phyloP scores from a whole-genome alignment of 2,329 filamentous ascomycete genomes.

The Aureobasidium sp. region DNA sequence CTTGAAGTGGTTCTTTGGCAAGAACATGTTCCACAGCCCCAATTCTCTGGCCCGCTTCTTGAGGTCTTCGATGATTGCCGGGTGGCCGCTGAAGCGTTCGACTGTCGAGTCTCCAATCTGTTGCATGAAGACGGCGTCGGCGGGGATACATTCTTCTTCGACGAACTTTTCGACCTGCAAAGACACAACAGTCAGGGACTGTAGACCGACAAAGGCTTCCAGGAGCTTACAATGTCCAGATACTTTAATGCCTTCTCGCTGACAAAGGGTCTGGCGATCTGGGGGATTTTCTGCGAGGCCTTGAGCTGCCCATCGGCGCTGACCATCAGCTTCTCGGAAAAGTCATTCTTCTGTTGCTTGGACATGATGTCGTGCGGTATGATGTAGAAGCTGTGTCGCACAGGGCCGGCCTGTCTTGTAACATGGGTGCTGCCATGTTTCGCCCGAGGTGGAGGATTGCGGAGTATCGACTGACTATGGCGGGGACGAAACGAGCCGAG shows the following conservation, averaged over 20 bases:
- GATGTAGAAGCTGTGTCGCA: neutral
- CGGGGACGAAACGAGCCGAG: slow-evolving; percentile 14
- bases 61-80: slow-evolving; percentile 76
- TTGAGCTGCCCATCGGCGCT: slow-evolving; percentile 27
- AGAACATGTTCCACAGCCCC: slow-evolving; percentile 97
- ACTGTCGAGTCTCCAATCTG: slow-evolving; percentile 67
- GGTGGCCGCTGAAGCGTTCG: slow-evolving; percentile 72
- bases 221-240: slow-evolving; percentile 58
- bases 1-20: slow-evolving; percentile 90
- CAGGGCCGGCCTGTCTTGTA: slow-evolving; percentile 2
- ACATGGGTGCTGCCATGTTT: neutral
- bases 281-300: slow-evolving; percentile 52
- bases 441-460: slow-evolving; percentile 9
- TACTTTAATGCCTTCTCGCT: slow-evolving; percentile 80
- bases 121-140: slow-evolving; percentile 72
- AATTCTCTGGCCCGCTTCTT: slow-evolving; percentile 76
- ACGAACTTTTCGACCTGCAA: slow-evolving; percentile 86
- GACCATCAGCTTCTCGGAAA: slow-evolving; percentile 28
- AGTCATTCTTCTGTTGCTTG: slow-evolving; percentile 30
- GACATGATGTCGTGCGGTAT: slow-evolving; percentile 25
- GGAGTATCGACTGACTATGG: neutral
- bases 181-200: neutral
- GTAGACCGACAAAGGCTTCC: too few relatives aligned
- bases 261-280: slow-evolving; percentile 57
- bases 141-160: slow-evolving; percentile 75